A percentile compares a stretch with the other conserved stretches of the same genome.
Evolutionary conservation across 1,284 basidiomycete genomes (phyloP).

Genomic region (Cerioporus squamosus): DNA sequence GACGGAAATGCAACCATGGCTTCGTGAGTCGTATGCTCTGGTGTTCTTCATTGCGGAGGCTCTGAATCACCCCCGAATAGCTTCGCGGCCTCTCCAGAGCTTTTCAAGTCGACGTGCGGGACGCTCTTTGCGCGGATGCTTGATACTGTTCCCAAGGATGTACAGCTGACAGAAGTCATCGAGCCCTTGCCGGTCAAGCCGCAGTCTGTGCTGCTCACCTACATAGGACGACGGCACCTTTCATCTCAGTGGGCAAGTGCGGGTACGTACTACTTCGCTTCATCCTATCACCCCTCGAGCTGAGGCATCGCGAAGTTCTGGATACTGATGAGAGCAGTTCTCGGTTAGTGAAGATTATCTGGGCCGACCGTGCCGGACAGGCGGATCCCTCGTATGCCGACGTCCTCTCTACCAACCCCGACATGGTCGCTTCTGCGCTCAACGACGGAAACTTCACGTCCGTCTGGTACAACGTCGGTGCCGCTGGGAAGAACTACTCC

Average conservation of each 20-base stretch:
- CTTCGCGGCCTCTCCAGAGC: conserved; percentile 6
- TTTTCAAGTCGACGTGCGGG: conserved; percentile 23
- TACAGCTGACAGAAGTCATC: conserved; percentile 26
- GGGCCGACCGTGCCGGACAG: conserved; percentile 3
- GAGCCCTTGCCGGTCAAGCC: conserved; percentile 29
- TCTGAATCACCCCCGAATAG: background rate
- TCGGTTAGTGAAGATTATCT: background rate
- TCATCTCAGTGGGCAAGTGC: conserved; percentile 4
- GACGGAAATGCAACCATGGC: conserved; percentile 33
- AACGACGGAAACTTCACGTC: no score
- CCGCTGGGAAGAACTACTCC: no score
- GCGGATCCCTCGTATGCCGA: background rate
- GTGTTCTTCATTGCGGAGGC: no score
- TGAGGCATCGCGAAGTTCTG: background rate
- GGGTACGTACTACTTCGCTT: background rate
- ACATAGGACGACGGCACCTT: conserved; percentile 10
- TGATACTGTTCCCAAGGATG: conserved; percentile 29
- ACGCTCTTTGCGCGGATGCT: conserved; percentile 31
- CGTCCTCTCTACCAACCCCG: no score
- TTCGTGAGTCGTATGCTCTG: background rate
- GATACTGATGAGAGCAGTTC: background rate
- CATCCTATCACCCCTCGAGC: no score
- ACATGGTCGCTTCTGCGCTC: no score
- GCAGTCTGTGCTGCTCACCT: background rate
- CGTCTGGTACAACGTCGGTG: no score